Evolutionary conservation across 2,329 filamentous ascomycete species (phyloP).

Genomic region (Trichoderma lentiforme): DNA sequence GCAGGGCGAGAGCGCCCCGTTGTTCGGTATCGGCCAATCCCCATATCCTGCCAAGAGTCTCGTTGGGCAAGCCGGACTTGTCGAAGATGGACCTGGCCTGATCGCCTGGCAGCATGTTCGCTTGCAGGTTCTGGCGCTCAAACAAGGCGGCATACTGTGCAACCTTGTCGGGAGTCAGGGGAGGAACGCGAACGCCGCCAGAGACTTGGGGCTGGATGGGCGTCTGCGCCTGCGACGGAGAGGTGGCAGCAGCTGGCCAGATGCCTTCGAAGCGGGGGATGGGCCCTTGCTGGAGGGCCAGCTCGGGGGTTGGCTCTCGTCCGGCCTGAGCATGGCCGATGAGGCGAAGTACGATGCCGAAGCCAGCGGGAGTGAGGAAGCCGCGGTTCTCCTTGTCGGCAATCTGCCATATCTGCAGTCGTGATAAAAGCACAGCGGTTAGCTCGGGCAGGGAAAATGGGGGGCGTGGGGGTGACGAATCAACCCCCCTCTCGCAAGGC

Average conservation of each 20-base stretch:
- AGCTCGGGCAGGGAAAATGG: not conserved
- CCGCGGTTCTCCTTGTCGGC: constrained; percentile 95
- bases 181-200: constrained; percentile 80
- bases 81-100: constrained; percentile 93
- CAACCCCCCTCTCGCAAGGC: not conserved
- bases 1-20: constrained; percentile 77
- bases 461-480: not conserved
- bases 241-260: constrained; percentile 22
- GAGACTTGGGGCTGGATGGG: constrained; percentile 55
- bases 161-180: constrained; percentile 82
- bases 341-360: constrained; percentile 86
- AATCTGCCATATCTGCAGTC: constrained; percentile 90
- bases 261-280: constrained; percentile 89
- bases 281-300: constrained; percentile 83
- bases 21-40: constrained; percentile 91
- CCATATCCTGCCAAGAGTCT: constrained; percentile 93
- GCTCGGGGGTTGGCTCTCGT: constrained; percentile 72
- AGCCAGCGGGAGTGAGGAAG: constrained; percentile 86
- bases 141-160: constrained; percentile 87
- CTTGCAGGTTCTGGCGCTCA: constrained; percentile 79
- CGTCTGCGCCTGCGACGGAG: constrained; percentile 43
- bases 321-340: constrained; percentile 94
- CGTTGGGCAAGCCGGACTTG: constrained; percentile 83
- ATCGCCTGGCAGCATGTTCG: constrained; percentile 72
- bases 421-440: constrained; percentile 1